Conservation (phyloP, 2,329 filamentous ascomycete species). For the Sporothrix sp. region DNA sequence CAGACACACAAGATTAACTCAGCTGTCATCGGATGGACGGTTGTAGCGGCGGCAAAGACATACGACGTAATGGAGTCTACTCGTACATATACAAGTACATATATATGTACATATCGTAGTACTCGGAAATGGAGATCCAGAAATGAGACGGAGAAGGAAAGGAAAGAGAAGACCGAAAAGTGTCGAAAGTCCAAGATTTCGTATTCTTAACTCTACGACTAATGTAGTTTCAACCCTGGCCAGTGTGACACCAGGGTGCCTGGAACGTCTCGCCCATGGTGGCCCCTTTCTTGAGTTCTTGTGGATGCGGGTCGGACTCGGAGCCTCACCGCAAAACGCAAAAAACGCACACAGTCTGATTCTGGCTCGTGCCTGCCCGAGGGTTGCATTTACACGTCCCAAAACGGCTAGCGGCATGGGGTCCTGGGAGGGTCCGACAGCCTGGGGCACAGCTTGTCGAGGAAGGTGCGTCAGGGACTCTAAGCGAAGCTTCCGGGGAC, state of each 20-base stretch:
- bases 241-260: constrained; percentile 1
- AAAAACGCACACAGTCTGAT: too few relatives aligned
- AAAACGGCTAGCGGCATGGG: neutral
- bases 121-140: too few relatives aligned
- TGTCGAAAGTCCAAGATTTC: neutral
- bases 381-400: neutral
- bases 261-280: constrained; percentile 2
- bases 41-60: too few relatives aligned
- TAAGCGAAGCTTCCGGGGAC: neutral
- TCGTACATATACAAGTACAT: too few relatives aligned
- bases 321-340: too few relatives aligned
- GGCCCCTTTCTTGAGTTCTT: neutral
- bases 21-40: too few relatives aligned
- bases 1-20: too few relatives aligned
- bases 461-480: constrained; percentile 6
- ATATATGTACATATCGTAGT: too few relatives aligned
- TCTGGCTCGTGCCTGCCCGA: neutral
- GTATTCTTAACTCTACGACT: neutral
- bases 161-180: neutral
- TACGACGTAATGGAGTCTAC: too few relatives aligned
- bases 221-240: neutral
- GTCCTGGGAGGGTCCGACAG: constrained; percentile 10
- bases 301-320: too few relatives aligned
- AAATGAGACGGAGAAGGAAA: too few relatives aligned
- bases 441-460: constrained; percentile 6